phyloP scores from a whole-genome alignment of 495 filamentous ascomycete genomes.

The Aspergillus conjunctus region DNA sequence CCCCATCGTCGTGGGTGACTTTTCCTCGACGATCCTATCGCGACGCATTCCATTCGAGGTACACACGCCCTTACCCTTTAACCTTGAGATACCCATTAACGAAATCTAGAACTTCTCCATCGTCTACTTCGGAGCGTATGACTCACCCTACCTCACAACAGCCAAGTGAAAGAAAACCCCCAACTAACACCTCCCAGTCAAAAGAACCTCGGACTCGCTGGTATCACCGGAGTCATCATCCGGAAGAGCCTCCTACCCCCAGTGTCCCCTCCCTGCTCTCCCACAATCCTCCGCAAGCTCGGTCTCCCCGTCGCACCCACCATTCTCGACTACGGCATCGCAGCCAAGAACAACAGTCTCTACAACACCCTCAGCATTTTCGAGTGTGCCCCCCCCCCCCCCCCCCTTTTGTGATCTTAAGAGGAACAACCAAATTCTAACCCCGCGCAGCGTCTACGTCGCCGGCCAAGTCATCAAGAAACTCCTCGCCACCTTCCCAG shows the following conservation, averaged over 20 bases:
- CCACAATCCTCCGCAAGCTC: conserved; percentile 71
- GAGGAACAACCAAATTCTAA: conserved; percentile 3
- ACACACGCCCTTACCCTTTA: neutral
- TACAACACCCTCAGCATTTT: conserved; percentile 97
- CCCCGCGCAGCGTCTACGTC: conserved; percentile 66
- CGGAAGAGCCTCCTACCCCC: conserved; percentile 75
- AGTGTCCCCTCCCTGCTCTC: conserved; percentile 53
- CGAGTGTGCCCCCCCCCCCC: conserved; percentile 49
- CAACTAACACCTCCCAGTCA: conserved; percentile 44
- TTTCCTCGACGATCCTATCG: conserved; percentile 72
- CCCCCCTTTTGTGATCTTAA: neutral
- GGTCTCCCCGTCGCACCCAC: conserved; percentile 69
- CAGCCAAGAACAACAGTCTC: conserved; percentile 84
- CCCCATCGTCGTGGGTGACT: conserved; percentile 78
- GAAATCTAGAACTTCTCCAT: conserved; percentile 58
- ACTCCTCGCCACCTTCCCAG: conserved; percentile 43
- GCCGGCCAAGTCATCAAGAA: conserved; percentile 81
- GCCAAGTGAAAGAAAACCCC: conserved; percentile 14
- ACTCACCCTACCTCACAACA: conserved; percentile 1
- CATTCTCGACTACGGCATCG: conserved; percentile 76
- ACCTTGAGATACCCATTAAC: conserved; percentile 6
- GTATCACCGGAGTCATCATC: conserved; percentile 81
- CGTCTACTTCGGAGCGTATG: conserved; percentile 41
- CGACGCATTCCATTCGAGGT: conserved; percentile 63
- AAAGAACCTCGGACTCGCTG: conserved; percentile 87